Evolutionary conservation across 176 grass and related monocot species (phyloP).

Genomic region (Lolium perenne): DNA sequence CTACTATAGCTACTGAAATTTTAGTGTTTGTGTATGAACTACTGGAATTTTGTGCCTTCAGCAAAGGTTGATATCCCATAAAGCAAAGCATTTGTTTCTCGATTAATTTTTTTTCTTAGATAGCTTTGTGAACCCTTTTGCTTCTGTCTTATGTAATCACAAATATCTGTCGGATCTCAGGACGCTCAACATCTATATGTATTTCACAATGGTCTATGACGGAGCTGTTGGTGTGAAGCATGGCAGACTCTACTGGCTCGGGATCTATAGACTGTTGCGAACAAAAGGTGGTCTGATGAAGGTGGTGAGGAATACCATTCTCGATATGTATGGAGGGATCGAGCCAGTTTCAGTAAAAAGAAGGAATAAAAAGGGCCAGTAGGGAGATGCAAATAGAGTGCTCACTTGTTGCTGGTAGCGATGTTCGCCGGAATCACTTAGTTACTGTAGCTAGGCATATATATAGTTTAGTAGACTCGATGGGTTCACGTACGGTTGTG

Average conservation of each 20-base stretch:
- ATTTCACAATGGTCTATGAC: neutral
- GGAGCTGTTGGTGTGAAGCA: neutral
- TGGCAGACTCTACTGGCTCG: neutral
- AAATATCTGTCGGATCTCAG: neutral
- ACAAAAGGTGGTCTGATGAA: conserved; percentile 9
- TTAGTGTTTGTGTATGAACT: neutral
- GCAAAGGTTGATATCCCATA: neutral
- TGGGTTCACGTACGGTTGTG: no score
- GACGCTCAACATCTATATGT: neutral
- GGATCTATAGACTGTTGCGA: neutral
- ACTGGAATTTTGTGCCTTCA: neutral
- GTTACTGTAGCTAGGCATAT: no score
- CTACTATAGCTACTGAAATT: neutral
- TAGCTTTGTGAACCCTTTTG: neutral
- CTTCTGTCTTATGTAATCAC: neutral
- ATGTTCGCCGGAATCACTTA: no score
- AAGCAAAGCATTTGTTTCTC: neutral
- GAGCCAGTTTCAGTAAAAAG: neutral
- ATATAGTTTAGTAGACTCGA: no score
- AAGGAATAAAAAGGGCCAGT: neutral
- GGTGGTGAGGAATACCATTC: neutral
- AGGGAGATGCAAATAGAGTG: neutral
- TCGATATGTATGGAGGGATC: neutral
- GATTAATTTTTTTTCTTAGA: neutral
- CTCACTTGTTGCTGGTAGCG: no score